Evolutionary conservation across 306 rosid species (phyloP), one percentile per base, ranked within the genome.

Genomic region (Ceratonia siliqua): DNA sequence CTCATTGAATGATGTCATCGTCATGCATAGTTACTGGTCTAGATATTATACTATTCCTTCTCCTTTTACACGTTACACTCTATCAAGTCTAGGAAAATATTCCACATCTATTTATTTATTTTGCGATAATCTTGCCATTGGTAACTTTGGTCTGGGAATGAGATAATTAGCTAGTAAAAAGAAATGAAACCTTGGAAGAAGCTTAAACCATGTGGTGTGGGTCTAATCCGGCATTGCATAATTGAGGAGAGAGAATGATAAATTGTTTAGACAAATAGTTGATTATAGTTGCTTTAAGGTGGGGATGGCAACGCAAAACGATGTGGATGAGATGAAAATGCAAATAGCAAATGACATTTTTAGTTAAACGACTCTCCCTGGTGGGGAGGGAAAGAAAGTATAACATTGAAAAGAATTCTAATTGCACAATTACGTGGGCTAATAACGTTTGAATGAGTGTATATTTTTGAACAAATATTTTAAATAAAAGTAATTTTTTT

Each of bases 271-370:
- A 38, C 25, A 52, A n/a, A n/a, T n/a, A n/a, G n/a, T n/a, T n/a
- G n/a, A n/a, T n/a, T n/a, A n/a, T 14, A 71, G 30, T 48, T 38
- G 6, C 62, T 52, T 42, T 20, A 25, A n/a, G 27, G 28, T 39
- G 38, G 49, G 24, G 48, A 21, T 18, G 63, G 70, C 48, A 54
- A 28, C 24, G 21, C 8, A 27, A 48, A 52, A 69, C n/a, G 27
- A 66, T 38, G n/a, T 65, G 74, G 32, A 70, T 30, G 75, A 45
- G 39, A 74, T 2, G 5, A 59, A 1, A 46, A 52, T 35, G 28
- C 49, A 55, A 55, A 56, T 56, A n/a, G 45, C 33, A 56, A 74
- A 79, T 7, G 68, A 78, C 56, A 43, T 70, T 70, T 67, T 59
- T 28, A 10, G 56, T 75, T 63, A 55, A 73, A 66, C 70, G 46